Evolutionary conservation across 306 rosid genomes (phyloP), one percentile per base, ranked within the genome.

Genomic region (Castanea sativa): DNA sequence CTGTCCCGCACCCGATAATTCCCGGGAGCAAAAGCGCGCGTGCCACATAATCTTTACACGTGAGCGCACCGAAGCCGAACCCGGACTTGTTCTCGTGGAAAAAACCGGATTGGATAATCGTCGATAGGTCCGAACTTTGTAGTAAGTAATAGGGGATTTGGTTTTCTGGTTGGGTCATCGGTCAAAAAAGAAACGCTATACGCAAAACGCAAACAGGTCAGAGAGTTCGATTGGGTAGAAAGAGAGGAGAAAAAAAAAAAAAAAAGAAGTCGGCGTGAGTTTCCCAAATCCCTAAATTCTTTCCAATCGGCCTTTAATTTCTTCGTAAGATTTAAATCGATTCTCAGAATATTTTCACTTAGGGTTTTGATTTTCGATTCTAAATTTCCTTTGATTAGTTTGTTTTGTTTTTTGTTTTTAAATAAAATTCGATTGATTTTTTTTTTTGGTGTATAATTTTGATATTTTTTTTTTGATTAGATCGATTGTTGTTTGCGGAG

Each of bases 101-200:
- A 81, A 85, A 86, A 77, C 55, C 59, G 80, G 90, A 86, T 81
- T 86, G 88, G 79, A 86, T 81, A 77, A 79, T 74, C 82, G 82
- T 85, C 78, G 78, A 86, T 71, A 84, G 82, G 88, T 86, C 92
- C 92, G 92, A 55, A 74, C 86, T 6, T 84, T 82, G 92, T 82
- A 49, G 92, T 82, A 57, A 82, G 92, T 82, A 57, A 82, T 71
- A 78, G 80, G 76, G 83, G 80, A 67, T 49, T n/a, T 77, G 65
- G 86, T 29, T 88, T 72, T 80, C 82, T 77, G 80, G 84, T 77
- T 86, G 79, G 86, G 84, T 63, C 20, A 74, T 85, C 85, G 88
- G 89, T 88, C 86, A 67, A 86, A 86, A 83, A 77, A 80, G 82
- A 41, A 71, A 78, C 79, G 83, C 81, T 0, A 0, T 8, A 8